Evolutionary conservation across 177 flowering plant species (phyloP).

Genomic region (Telopea speciosissima): DNA sequence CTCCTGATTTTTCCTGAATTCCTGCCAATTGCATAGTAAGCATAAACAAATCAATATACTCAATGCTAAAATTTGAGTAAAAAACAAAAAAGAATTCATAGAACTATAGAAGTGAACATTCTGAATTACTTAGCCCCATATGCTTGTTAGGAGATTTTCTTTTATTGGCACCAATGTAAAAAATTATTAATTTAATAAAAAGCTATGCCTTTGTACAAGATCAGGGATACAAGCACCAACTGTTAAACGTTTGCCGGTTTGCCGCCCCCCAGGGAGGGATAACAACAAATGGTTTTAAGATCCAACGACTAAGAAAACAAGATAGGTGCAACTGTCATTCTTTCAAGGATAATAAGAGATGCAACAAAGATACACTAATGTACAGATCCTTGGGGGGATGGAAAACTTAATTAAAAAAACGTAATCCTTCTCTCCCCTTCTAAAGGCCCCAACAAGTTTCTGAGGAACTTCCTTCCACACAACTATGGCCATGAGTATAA

Average conservation of each 20-base stretch:
- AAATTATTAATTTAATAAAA: too few species aligned
- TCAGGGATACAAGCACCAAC: background rate
- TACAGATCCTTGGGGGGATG: background rate
- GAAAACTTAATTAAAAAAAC: too few species aligned
- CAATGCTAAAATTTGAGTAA: background rate
- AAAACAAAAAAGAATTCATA: background rate
- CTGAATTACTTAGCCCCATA: background rate
- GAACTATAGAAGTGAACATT: too few species aligned
- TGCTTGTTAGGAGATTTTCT: background rate
- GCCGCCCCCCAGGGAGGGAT: too few species aligned
- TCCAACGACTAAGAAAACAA: background rate
- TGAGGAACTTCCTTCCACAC: background rate
- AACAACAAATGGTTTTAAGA: too few species aligned
- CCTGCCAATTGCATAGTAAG: constrained; percentile 29
- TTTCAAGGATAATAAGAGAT: background rate
- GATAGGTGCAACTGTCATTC: background rate
- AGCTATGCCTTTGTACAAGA: background rate
- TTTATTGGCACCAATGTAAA: background rate
- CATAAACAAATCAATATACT: background rate
- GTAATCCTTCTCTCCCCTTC: background rate
- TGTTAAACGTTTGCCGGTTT: too few species aligned
- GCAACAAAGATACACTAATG: background rate
- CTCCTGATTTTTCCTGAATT: constrained; percentile 53
- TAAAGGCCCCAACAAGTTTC: background rate
- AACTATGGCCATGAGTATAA: background rate